Base-by-base conservation (phyloP, 257 asterid genomes). In the Gardenia jasminoides region DNA sequence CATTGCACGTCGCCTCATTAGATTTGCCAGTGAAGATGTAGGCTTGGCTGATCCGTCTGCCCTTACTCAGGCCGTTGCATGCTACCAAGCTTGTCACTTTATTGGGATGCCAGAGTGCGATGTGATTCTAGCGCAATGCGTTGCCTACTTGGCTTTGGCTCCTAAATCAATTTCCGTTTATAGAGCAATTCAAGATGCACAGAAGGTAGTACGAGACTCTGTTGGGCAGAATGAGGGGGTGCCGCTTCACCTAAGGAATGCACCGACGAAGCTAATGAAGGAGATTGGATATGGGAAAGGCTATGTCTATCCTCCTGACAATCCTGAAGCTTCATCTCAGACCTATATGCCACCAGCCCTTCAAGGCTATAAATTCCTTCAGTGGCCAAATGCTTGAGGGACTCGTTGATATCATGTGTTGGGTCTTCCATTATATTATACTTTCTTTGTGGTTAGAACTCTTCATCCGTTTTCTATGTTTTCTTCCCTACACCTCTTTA, bases 181-280 rank as follows among this genome's bases (percentile, higher is more conserved):
- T 72, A 78, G 84, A 47, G 98, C 98, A 7, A 74, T 92, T 19
- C 85, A 46, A 82, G 83, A 80, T 2, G 97, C 97, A 0, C 87
- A 81, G 85, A 83, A 87, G 84, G 88, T 70, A 39, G 98, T 92
- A 70, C 89, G 74, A 89, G 97, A 94, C 8, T 92, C 96, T 0
- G 93, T 79, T n/a, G 97, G 98, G 62, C 92, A 86, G 84, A 92
- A 94, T 67, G 92, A 92, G 67, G 86, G 90, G 67, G 97, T 94
- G 75, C 97, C 98, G 10, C 79, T 92, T 68, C 98, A 91, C 76
- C 65, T 92, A 77, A 92, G 98, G 90, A 94, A 94, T 80, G 97
- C 98, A 48, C 93, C 97, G 10, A 92, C 96, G n/a, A 94, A 89
- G 91, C 83, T 94, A 52, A 91, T 94, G 98, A 91, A 90, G 83